Evolutionary conservation across 1,284 basidiomycete species (phyloP).

Genomic region (Tranzscheliella williamsii): DNA sequence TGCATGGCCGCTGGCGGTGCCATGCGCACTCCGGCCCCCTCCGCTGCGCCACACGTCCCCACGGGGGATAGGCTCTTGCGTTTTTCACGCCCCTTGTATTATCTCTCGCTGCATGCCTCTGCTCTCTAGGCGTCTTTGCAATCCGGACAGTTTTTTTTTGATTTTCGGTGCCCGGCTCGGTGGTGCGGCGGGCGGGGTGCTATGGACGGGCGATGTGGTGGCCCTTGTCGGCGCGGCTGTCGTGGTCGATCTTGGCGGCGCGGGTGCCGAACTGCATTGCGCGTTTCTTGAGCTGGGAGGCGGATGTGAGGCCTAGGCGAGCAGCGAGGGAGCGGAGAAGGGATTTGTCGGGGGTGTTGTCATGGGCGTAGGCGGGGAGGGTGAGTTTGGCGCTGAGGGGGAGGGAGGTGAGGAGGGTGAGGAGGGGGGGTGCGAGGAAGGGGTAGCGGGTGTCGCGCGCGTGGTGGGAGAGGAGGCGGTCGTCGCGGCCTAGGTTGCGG

Average conservation of each 20-base stretch:
- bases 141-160: not conserved
- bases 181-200: too few species aligned
- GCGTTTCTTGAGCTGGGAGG: slow-evolving; percentile 74
- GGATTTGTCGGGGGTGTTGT: slow-evolving; percentile 79
- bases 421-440: slow-evolving; percentile 40
- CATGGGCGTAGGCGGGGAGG: slow-evolving; percentile 5
- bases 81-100: too few species aligned
- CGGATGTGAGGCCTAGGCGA: slow-evolving; percentile 61
- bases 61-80: too few species aligned
- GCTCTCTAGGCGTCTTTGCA: not conserved
- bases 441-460: slow-evolving; percentile 74
- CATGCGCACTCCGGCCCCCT: too few species aligned
- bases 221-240: slow-evolving; percentile 59
- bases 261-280: slow-evolving; percentile 96
- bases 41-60: too few species aligned
- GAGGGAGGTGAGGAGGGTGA: slow-evolving; percentile 67
- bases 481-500: slow-evolving; percentile 90
- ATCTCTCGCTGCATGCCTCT: too few species aligned
- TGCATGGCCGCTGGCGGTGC: too few species aligned
- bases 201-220: too few species aligned
- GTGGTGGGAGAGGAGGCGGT: slow-evolving; percentile 83
- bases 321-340: slow-evolving; percentile 67
- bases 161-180: too few species aligned
- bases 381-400: slow-evolving; percentile 82
- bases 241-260: slow-evolving; percentile 81